Base-by-base conservation (phyloP, 2,329 filamentous ascomycete species). In the Arthrobotrys musiformis region DNA sequence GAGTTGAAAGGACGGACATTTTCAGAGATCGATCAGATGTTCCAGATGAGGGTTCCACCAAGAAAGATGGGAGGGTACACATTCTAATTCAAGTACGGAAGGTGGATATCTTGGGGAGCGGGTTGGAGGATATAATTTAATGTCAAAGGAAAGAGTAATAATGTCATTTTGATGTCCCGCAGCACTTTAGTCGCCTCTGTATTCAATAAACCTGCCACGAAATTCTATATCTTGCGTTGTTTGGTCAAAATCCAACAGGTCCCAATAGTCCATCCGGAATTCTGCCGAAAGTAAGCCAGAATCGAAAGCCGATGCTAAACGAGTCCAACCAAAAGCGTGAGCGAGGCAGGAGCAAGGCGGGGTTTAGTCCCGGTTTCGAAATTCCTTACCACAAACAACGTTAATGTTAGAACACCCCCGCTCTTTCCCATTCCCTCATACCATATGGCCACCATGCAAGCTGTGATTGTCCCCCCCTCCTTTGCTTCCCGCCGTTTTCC, bases 1-100 rank as follows among this genome's bases (percentile, higher is more conserved):
- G 85, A 86, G 82, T 84, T 84, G 66, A 85, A 85, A 81, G 84
- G 72, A 17, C 62, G 72, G 26, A 76, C 70, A 1, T 74, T 74
- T 37, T 40, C 61, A 4, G 70, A 74, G 46, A 74, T 74, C 7
- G 70, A 74, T 48, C 62, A 74, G 33, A 74, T 74, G 70, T 74
- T 74, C 62, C 70, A 74, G 33, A 52, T 67, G 61, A 62, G 70
- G 15, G 52, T 74, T n/a, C 70, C 70, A 35, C 70, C 70, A 17
- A 67, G 70, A 28, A 74, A 68, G 62, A 74, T 74, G 70, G 70
- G 70, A 15, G 28, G 42, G 19, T 68, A 61, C 46, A 19, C 46
- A 30, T 33, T 73, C 19, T 72, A 37, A 62, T 15, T 33, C 4
- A 11, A 22, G 13, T 7, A 35, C 13, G n/a, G 5, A 33, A 30